Evolutionary conservation across 305 asterid species (phyloP), one percentile per base, ranked within the genome.

Genomic region (Plantago coronopus): DNA sequence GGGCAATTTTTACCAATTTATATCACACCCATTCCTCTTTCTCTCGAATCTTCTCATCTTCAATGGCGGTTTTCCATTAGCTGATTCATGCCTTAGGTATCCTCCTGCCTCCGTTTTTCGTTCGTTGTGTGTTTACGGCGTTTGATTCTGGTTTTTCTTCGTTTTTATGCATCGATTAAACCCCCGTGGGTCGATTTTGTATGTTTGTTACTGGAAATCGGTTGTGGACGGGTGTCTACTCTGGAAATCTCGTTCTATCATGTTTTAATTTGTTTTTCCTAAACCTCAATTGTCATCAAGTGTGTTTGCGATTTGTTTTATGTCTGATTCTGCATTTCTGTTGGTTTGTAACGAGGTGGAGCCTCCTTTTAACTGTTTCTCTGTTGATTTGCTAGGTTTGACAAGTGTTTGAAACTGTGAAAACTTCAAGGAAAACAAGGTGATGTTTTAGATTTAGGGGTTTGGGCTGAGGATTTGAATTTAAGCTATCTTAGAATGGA

Each of bases 401-500:
- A 63, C 68, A 69, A 68, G 75, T 66, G 31, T 53, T 53, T 23
- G 12, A 23, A 17, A 13, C 20, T 23, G 40, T 34, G 34, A 27
- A 27, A 27, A 1, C 2, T 34, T 6, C 19, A 13, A 50, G 17
- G 58, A 23, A 6, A 17, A 25, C 16, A 53, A 20, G 17, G 18
- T 57, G 68, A 48, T 67, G 34, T 55, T 14, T 63, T 72, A 53
- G 59, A 50, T 70, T 69, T 61, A 74, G 69, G 71, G 54, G 2
- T 46, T 66, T 56, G 60, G 45, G 50, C 62, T 68, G 60, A 31
- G 49, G 62, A 53, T 47, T 79, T 76, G 76, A 60, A 79, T 53
- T 34, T 9, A 34, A 34, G 40, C 40, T 34, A 34, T 9, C 2
- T 7, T 59, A 68, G 58, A 66, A 89, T 85, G 98, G 94, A 79